These are phyloP conservation scores for Gossypioides kirkii DNA, from an alignment of 345 rosid genomes.

Conservation along the genomic window DNA sequence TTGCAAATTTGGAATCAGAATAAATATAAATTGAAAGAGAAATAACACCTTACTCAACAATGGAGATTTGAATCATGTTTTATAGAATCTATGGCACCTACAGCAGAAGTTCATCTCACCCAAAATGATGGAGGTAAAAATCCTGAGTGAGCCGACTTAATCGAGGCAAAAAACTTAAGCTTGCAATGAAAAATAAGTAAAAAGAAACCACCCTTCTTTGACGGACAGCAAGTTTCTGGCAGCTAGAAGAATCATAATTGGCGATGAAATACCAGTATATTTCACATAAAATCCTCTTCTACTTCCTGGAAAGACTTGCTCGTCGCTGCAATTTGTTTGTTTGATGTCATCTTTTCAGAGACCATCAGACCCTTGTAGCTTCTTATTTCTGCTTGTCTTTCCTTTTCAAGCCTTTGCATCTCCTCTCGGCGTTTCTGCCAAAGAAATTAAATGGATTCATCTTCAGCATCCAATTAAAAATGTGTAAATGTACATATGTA, in stretches of 20 bases:
- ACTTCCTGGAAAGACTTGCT: conserved; percentile 88
- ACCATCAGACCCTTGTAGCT: conserved; percentile 55
- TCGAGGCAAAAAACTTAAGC: conserved; percentile 23
- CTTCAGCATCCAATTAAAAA: neutral
- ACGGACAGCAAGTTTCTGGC: conserved; percentile 17
- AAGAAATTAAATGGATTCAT: neutral
- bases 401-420: conserved; percentile 83
- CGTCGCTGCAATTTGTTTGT: conserved; percentile 81
- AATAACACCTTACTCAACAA: neutral
- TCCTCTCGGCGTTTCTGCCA: conserved; percentile 88
- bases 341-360: conserved; percentile 77
- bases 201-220: conserved; percentile 20
- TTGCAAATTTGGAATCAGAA: neutral
- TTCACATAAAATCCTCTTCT: conserved; percentile 94
- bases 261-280: neutral
- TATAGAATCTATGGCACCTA: conserved; percentile 8
- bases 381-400: conserved; percentile 79
- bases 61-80: conserved; percentile 8
- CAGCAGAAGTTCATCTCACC: conserved; percentile 17
- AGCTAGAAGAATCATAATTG: conserved; percentile 13
- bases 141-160: conserved; percentile 13
- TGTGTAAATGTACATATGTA: neutral
- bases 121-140: neutral
- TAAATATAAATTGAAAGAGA: too few species aligned
- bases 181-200: conserved; percentile 16